A percentile compares a stretch with the other conserved stretches of the same genome.
phyloP scores from a whole-genome alignment of 2,329 filamentous ascomycete species.

The Alternaria novae-zelandiae region DNA sequence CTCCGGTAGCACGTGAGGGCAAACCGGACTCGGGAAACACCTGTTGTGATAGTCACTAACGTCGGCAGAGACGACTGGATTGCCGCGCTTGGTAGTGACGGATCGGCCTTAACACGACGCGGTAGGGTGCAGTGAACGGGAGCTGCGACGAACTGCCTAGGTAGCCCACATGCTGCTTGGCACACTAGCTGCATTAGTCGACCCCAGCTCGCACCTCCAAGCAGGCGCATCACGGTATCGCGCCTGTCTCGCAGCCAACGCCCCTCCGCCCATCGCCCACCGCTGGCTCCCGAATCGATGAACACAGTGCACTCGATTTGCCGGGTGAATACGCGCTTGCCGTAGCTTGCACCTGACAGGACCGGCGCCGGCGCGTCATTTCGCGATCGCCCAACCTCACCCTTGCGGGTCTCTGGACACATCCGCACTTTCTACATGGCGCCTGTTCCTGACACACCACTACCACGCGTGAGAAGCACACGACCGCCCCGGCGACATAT shows the following conservation, averaged over 20 bases:
- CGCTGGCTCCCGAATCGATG: constrained; percentile 29
- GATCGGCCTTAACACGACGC: neutral
- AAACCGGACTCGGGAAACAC: neutral
- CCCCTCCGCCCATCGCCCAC: constrained; percentile 17
- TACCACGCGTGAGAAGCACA: constrained; percentile 44
- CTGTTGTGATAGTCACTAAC: neutral
- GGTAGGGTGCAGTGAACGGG: constrained; percentile 1
- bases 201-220: constrained; percentile 21
- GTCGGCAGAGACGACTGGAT: neutral
- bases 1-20: neutral
- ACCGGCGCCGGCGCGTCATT: constrained; percentile 37
- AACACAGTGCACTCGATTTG: constrained; percentile 22
- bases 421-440: constrained; percentile 42
- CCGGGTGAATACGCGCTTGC: constrained; percentile 37
- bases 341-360: constrained; percentile 31
- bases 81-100: neutral
- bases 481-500: constrained; percentile 42
- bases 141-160: neutral
- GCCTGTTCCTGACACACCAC: constrained; percentile 44
- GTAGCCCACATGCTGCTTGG: constrained; percentile 12
- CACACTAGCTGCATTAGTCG: constrained; percentile 10
- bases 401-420: constrained; percentile 33
- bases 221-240: constrained; percentile 20
- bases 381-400: constrained; percentile 25
- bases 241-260: constrained; percentile 28